Evolutionary conservation across 192 early-diverging fungal species (phyloP).

Genomic region (Coemansia sp.): DNA sequence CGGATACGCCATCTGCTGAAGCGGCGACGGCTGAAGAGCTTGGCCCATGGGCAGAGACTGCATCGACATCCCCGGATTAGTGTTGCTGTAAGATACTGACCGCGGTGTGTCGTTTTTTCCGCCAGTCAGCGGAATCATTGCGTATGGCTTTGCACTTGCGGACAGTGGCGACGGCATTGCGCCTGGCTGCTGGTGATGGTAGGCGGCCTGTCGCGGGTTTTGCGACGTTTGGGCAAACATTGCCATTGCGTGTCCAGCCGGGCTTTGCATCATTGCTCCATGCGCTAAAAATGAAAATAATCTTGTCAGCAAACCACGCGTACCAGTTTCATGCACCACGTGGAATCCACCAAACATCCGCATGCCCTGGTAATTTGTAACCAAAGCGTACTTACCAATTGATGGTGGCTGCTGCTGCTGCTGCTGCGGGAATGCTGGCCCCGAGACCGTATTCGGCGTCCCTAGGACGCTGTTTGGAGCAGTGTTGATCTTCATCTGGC

Average conservation of each 20-base stretch:
- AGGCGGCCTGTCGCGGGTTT: background rate
- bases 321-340: no score
- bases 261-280: background rate
- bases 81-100: background rate
- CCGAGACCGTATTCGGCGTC: background rate
- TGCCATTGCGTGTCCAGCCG: background rate
- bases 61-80: background rate
- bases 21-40: background rate
- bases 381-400: background rate
- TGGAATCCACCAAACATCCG: no score
- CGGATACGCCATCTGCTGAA: constrained; percentile 26
- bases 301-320: background rate
- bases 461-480: background rate
- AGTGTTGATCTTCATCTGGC: constrained; percentile 3
- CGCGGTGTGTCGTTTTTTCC: background rate
- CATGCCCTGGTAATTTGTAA: no score
- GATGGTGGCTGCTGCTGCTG: constrained; percentile 2
- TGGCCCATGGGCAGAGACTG: background rate
- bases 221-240: background rate
- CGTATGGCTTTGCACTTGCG: background rate
- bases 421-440: background rate
- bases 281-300: background rate
- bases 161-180: background rate
- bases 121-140: background rate
- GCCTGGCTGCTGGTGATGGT: constrained; percentile 1